A percentile compares a stretch with the other conserved stretches of the same genome.
These are phyloP conservation scores for Aspergillus aculeatinus DNA, from an alignment of 2,329 filamentous ascomycete species.

Conservation along the genomic window DNA sequence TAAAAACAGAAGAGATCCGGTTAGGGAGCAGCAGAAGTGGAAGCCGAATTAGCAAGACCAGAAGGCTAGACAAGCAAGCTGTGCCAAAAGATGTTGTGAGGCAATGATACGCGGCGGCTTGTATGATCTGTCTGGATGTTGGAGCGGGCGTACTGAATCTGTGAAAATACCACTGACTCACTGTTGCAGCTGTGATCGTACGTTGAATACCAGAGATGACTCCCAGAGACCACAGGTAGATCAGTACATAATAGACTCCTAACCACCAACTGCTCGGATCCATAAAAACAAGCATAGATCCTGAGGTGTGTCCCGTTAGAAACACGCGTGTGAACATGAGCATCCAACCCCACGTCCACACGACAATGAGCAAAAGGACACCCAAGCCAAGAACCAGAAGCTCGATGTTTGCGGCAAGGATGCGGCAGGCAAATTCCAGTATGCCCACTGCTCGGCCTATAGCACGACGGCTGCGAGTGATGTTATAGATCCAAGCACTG, in stretches of 20 bases:
- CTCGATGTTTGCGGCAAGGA: slow-evolving; percentile 79
- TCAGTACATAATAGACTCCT: slow-evolving; percentile 83
- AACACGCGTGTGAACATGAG: slow-evolving; percentile 96
- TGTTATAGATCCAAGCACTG: slow-evolving; percentile 77
- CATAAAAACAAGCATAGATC: slow-evolving; percentile 69
- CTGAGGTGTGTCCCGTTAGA: slow-evolving; percentile 79
- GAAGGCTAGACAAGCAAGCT: slow-evolving; percentile 80
- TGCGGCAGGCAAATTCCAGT: slow-evolving; percentile 86
- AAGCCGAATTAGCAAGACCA: slow-evolving; percentile 76
- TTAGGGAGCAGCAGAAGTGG: slow-evolving; percentile 81
- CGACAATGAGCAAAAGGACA: slow-evolving; percentile 70
- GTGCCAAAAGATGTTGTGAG: slow-evolving; percentile 86
- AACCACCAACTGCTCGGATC: slow-evolving; percentile 92
- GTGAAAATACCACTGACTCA: slow-evolving; percentile 99
- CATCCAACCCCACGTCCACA: slow-evolving; percentile 95
- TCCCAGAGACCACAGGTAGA: slow-evolving; percentile 93
- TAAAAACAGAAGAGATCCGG: slow-evolving; percentile 66
- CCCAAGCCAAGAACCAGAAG: slow-evolving; percentile 80
- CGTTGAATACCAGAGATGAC: slow-evolving; percentile 87
- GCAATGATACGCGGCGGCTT: slow-evolving; percentile 78
- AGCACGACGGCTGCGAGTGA: slow-evolving; percentile 75
- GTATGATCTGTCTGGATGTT: slow-evolving; percentile 75
- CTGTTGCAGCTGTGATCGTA: slow-evolving; percentile 87
- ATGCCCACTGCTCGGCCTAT: slow-evolving; percentile 82
- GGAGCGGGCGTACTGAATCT: slow-evolving; percentile 76